Evolutionary conservation across 1,139 yeast genomes (phyloP), one percentile per base, ranked within the genome.

Genomic region (Hanseniaspora uvarum): DNA sequence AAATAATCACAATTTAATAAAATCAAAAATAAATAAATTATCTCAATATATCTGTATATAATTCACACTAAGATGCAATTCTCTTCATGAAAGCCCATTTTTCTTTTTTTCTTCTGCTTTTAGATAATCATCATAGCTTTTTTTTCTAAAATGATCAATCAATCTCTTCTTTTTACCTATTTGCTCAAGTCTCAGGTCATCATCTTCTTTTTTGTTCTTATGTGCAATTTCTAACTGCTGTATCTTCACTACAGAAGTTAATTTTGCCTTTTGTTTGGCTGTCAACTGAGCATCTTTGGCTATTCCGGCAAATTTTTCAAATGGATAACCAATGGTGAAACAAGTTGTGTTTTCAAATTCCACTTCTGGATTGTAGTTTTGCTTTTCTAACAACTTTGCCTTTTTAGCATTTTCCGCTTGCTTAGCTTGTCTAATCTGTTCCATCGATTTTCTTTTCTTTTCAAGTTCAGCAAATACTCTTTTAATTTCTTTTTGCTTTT

Each of bases 1-100:
- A 68, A 68, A 59, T 68, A 58, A 21, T 24, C 12, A 1, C 10
- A 24, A 14, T 19, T 37, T 10, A 31, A 31, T 31, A 12, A 31
- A 31, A 11, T 7, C 12, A 18, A n/a, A n/a, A n/a, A n/a, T n/a
- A n/a, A n/a, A n/a, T n/a, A n/a, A n/a, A n/a, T n/a, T n/a, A n/a
- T n/a, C 5, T 26, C 28, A 26, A 26, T 26, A 11, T 34, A 43
- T 33, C 28, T 39, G 21, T 49, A 39, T 37, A 43, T 31, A 31
- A 14, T 31, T 31, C 14, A 31, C 34, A 31, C 14, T 31, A 31
- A 28, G 2, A 28, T 10, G 31, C 31, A 28, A 28, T 11, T 19
- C 19, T n/a, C 11, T 18, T 38, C 16, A 38, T 6, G 23, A 38
- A 26, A 38, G 21, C 4, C 41, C 41, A 38, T 21, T 38, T 5